Evolutionary conservation across 164 flowering plant genomes (phyloP).

Genomic region (Kingdonia uniflora): DNA sequence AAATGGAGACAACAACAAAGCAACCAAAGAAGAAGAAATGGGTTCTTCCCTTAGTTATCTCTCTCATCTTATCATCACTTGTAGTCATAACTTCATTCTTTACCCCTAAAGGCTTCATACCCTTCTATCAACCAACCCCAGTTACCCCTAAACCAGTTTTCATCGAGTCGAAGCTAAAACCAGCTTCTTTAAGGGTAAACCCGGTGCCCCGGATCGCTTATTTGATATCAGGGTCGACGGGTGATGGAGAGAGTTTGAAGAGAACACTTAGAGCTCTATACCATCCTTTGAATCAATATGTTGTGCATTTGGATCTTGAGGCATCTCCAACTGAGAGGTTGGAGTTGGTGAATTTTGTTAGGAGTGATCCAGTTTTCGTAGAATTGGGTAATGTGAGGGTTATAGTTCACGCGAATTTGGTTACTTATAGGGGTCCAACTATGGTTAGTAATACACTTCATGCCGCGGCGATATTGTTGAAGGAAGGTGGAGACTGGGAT

Average conservation of each 20-base stretch:
- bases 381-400: conserved; percentile 58
- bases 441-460: conserved; percentile 82
- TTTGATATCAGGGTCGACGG: conserved; percentile 62
- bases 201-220: conserved; percentile 55
- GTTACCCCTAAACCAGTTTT: conserved; percentile 27
- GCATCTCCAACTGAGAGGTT: conserved; percentile 49
- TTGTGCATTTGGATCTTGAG: conserved; percentile 68
- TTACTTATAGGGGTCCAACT: conserved; percentile 78
- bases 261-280: conserved; percentile 58
- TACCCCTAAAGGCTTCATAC: conserved; percentile 16
- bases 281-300: conserved; percentile 74
- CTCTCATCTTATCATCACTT: conserved; percentile 19
- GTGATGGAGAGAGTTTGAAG: conserved; percentile 52
- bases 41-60: conserved; percentile 25
- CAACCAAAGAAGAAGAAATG: conserved; percentile 38
- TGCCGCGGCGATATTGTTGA: conserved; percentile 65
- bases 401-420: conserved; percentile 48
- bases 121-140: conserved; percentile 2
- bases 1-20: conserved; percentile 21
- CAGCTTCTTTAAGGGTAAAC: conserved; percentile 15
- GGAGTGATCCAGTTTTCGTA: conserved; percentile 29
- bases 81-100: conserved; percentile 21
- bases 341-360: conserved; percentile 39
- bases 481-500: conserved; percentile 69
- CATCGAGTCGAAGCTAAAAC: conserved; percentile 43